Evolutionary conservation across 805 yeast species (phyloP).

Genomic region (Myxozyma nipponensis): DNA sequence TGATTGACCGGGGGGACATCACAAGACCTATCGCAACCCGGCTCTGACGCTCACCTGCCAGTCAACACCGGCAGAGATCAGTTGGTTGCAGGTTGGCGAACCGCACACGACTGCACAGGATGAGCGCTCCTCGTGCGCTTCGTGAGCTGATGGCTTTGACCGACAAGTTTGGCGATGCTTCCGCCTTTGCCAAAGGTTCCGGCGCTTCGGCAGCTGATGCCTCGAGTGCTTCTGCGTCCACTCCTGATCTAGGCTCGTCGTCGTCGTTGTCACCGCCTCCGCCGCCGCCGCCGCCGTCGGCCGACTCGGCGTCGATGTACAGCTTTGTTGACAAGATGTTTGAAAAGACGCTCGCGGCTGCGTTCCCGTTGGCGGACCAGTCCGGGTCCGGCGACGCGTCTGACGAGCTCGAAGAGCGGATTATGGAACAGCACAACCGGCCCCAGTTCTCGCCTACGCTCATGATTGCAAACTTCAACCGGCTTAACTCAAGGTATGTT

Average conservation of each 20-base stretch:
- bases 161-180: no score
- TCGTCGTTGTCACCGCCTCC: no score
- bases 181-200: no score
- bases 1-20: no score
- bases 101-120: no score
- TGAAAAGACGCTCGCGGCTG: conserved; percentile 22
- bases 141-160: conserved; percentile 25
- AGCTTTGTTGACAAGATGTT: conserved; percentile 24
- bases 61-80: no score
- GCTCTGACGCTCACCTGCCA: no score
- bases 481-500: conserved; percentile 43
- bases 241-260: neutral
- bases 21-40: no score
- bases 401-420: conserved; percentile 14
- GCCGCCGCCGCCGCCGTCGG: neutral
- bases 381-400: neutral
- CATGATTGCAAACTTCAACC: conserved; percentile 55
- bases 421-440: conserved; percentile 25
- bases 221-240: neutral
- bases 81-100: no score
- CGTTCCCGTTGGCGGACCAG: conserved; percentile 2
- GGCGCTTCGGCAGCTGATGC: conserved; percentile 8
- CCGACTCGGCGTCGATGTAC: conserved; percentile 7
- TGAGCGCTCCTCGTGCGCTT: conserved; percentile 21
- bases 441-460: conserved; percentile 47